These are phyloP conservation scores for Nitzschia putrida DNA, from an alignment of 108 stramenopile genomes.

Conservation along the genomic window DNA sequence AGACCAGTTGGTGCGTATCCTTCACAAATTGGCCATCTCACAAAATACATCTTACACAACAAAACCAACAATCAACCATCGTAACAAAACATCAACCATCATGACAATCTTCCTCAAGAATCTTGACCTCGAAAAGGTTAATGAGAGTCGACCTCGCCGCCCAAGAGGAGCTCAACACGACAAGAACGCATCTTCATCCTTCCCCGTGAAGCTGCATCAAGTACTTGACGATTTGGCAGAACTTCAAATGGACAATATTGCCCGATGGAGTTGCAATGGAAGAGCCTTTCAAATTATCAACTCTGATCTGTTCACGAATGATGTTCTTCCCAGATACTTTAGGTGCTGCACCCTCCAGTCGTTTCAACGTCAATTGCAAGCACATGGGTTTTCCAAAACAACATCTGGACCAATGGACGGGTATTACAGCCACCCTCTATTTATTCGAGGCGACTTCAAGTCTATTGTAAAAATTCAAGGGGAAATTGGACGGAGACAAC, in stretches of 20 bases:
- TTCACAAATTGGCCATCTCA: too few species aligned
- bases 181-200: constrained; percentile 20
- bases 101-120: constrained; percentile 12
- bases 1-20: too few species aligned
- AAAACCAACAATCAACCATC: neutral
- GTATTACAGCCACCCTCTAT: constrained; percentile 50
- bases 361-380: constrained; percentile 89
- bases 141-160: neutral
- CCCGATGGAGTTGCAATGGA: constrained; percentile 61
- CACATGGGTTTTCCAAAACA: constrained; percentile 72
- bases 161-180: constrained; percentile 2
- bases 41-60: neutral
- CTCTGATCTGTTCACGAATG: constrained; percentile 49
- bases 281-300: constrained; percentile 68
- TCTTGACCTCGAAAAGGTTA: constrained; percentile 2
- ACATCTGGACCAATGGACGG: constrained; percentile 58
- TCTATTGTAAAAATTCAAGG: constrained; percentile 35
- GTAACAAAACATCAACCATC: constrained; percentile 1
- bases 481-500: neutral
- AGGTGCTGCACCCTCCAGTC: constrained; percentile 69
- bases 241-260: constrained; percentile 33
- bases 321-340: constrained; percentile 82
- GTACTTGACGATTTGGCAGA: constrained; percentile 46
- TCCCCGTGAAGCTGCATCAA: constrained; percentile 65
- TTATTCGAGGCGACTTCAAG: constrained; percentile 42